Evolutionary conservation across 2,329 filamentous ascomycete species (phyloP).

Genomic region (Graphilbum sp.): DNA sequence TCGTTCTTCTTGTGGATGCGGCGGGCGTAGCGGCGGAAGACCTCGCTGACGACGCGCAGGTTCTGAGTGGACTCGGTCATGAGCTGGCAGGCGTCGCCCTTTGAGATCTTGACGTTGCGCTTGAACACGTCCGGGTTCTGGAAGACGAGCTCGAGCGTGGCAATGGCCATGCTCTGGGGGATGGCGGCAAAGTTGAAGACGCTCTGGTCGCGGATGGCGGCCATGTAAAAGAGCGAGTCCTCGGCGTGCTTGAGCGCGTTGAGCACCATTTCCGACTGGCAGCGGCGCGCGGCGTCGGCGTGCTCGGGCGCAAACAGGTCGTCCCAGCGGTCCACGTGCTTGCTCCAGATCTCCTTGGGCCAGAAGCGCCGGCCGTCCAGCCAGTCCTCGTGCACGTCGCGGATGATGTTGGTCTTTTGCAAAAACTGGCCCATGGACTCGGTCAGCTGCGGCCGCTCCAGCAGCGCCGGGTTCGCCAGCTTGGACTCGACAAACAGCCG

Average conservation of each 20-base stretch:
- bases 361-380: constrained; percentile 83
- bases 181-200: constrained; percentile 99
- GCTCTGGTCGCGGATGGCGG: constrained; percentile 84
- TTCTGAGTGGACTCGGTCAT: constrained; percentile 94
- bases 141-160: constrained; percentile 83
- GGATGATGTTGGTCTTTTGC: constrained; percentile 98
- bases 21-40: constrained; percentile 63
- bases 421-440: constrained; percentile 96
- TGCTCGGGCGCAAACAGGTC: constrained; percentile 78
- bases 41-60: constrained; percentile 59
- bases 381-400: constrained; percentile 81
- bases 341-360: constrained; percentile 93
- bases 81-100: constrained; percentile 77
- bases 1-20: constrained; percentile 89
- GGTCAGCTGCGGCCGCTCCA: constrained; percentile 63
- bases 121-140: constrained; percentile 76
- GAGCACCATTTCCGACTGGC: constrained; percentile 86
- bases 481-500: constrained; percentile 75
- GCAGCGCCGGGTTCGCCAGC: constrained; percentile 71
- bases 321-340: constrained; percentile 78
- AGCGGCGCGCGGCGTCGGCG: constrained; percentile 61
- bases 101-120: constrained; percentile 88
- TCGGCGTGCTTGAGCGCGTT: constrained; percentile 76
- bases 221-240: constrained; percentile 96
- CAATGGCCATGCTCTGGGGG: constrained; percentile 93